phyloP scores from a whole-genome alignment of 495 filamentous ascomycete species.

The Polyplosphaeria fusca region DNA sequence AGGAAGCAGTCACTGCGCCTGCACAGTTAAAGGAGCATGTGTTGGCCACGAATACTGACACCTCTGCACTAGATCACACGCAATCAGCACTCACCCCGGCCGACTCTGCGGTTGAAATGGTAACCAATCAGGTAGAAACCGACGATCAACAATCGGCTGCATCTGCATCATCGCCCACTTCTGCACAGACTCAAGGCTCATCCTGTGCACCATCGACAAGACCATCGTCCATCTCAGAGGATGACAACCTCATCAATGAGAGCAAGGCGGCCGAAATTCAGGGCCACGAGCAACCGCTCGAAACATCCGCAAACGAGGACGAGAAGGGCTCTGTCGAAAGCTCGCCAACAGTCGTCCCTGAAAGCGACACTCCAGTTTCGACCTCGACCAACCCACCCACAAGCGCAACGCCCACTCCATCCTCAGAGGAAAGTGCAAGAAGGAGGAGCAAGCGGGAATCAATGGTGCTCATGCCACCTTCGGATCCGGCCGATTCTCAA shows the following conservation, averaged over 20 bases:
- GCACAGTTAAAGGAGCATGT: too few relatives aligned
- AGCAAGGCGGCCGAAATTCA: background rate
- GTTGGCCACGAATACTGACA: background rate
- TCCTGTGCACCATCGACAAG: slow-evolving; percentile 32
- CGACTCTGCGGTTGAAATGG: slow-evolving; percentile 21
- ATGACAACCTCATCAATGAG: slow-evolving; percentile 4
- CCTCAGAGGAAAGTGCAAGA: background rate
- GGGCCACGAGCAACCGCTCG: background rate
- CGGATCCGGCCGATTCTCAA: background rate
- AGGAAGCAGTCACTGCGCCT: too few relatives aligned
- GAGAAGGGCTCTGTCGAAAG: slow-evolving; percentile 30
- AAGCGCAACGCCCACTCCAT: background rate
- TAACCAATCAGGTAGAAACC: slow-evolving; percentile 8
- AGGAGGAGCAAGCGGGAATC: slow-evolving; percentile 22
- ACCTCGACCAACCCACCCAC: slow-evolving; percentile 3
- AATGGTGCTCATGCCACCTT: slow-evolving; percentile 8
- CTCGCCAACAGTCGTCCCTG: slow-evolving; percentile 31
- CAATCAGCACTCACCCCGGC: background rate
- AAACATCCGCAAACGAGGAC: slow-evolving; percentile 7
- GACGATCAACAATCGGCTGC: slow-evolving; percentile 30
- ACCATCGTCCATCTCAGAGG: slow-evolving; percentile 36
- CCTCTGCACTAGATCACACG: background rate
- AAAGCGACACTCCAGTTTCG: slow-evolving; percentile 10
- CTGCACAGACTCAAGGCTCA: slow-evolving; percentile 29
- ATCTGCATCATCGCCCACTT: slow-evolving; percentile 31